Evolutionary conservation across 2,329 filamentous ascomycete species (phyloP), one percentile per base, ranked within the genome.

Genomic region (Aspergillus tanneri): DNA sequence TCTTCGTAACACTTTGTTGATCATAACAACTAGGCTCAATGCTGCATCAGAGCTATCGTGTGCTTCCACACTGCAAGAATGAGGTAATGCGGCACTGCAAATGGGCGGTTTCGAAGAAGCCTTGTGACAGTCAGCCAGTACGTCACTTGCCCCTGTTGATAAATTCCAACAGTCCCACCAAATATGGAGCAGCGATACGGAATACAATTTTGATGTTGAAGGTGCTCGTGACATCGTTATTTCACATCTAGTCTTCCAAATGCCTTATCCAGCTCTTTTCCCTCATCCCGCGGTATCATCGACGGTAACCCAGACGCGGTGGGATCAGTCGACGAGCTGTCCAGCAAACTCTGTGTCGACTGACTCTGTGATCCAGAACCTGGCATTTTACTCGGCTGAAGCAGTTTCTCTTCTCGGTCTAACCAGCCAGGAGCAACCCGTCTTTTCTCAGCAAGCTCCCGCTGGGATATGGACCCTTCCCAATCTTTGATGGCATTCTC

Each of bases 401-500:
- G 63, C 28, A 85, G 72, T 63, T 80, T 80, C 63, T 80, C 78
- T 22, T 82, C 77, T 19, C 81, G 72, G 60, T 86, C 83, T 57
- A 86, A 63, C 81, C 82, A 86, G 1, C 83, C 83, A 0, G 83
- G 83, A 43, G 83, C 83, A 40, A 83, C 74, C 25, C 81, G 71
- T 58, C 83, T 70, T 71, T 84, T 85, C 70, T 85, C 83, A 40
- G 78, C 79, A 50, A 85, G 63, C 47, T 86, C 82, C 32, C 81
- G 72, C 24, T 81, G 75, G 41, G 67, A 72, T 24, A 84, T 77
- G 3, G 71, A 77, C 51, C 85, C 82, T 58, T 93, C 85, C 73
- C 93, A 88, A 16, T 80, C 81, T 43, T 76, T 72, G 46, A 96
- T 75, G 45, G 85, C 81, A 10, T 52, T 54, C 53, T 86, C 80